Base-by-base conservation (phyloP, 139 green algal species). In the Zygnema circumcarinatum region DNA sequence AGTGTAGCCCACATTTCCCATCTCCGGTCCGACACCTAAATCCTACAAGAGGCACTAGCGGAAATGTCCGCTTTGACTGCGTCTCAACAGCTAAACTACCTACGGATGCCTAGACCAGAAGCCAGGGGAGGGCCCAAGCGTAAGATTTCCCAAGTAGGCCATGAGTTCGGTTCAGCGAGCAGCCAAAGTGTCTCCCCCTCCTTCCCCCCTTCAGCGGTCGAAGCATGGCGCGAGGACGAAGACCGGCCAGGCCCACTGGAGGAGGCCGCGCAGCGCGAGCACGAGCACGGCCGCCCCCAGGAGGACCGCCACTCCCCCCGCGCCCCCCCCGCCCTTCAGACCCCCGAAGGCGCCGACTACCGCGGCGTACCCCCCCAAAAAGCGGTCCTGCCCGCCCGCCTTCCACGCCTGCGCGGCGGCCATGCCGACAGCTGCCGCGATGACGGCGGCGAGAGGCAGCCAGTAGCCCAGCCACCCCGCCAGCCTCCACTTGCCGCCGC, bases 231-330 rank as follows among this genome's bases (percentile, higher is more conserved):
- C n/a, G n/a, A 78, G 35, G 69, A 82, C 74, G 25, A 82, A 53
- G 3, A n/a, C 7, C 29, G 74, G 74, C 74, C 74, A 82, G 2
- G 74, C 74, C 74, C 74, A 82, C 36, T 82, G 74, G 29, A 82
- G 22, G 2, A 82, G 3, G 2, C 25, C 31, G 22, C 74, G 32
- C 2, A 38, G 3, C 32, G 38, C 33, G 2, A 52, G 22, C n/a
- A 56, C 74, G 2, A 82, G 7, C 2, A 82, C 31, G 25, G 74
- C 74, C 33, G 2, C 3, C 47, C 74, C 32, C 2, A 42, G 2
- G 2, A 82, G 74, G 29, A 47, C 7, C 3, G 7, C 7, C 3
- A 78, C 35, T 42, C 74, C 74, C 38, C 25, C 47, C 2, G 32
- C 36, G 38, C 36, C 74, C 38, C 25, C 47, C 2, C 2, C 36